Evolutionary conservation across 768 basidiomycete genomes (phyloP).

Genomic region (Lentinula raphanica): DNA sequence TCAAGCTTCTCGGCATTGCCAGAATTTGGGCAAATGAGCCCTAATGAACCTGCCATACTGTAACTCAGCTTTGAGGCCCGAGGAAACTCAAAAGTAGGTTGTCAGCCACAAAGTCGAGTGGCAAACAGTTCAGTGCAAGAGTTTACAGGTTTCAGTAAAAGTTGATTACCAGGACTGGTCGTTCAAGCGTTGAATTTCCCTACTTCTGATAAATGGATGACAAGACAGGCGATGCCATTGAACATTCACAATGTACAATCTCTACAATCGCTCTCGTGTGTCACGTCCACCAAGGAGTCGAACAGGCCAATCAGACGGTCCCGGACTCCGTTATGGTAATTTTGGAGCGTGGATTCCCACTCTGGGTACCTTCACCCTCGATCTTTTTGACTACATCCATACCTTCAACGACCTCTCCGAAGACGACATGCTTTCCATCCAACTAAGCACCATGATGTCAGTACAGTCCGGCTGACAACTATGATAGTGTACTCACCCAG

Average conservation of each 20-base stretch:
- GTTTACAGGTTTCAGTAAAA: too few species aligned
- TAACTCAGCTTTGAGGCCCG: too few species aligned
- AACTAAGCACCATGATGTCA: slow-evolving; percentile 25
- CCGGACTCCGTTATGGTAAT: slow-evolving; percentile 58
- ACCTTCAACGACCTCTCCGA: slow-evolving; percentile 74
- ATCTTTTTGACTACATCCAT: slow-evolving; percentile 47
- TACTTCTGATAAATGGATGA: too few species aligned
- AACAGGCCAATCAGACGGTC: slow-evolving; percentile 23
- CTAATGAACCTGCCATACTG: too few species aligned
- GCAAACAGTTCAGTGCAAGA: too few species aligned
- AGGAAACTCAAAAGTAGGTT: too few species aligned
- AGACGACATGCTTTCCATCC: slow-evolving; percentile 81
- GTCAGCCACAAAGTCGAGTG: too few species aligned
- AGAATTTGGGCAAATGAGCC: too few species aligned
- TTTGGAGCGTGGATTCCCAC: slow-evolving; percentile 35
- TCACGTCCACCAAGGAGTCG: background rate
- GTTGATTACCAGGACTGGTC: too few species aligned
- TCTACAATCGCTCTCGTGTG: background rate
- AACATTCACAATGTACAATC: background rate
- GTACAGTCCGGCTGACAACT: slow-evolving; percentile 59
- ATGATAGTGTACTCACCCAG: slow-evolving; percentile 36
- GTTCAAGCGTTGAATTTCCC: too few species aligned
- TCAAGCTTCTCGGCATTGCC: too few species aligned
- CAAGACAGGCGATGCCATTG: too few species aligned
- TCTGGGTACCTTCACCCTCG: slow-evolving; percentile 32